A percentile compares a stretch with the other conserved stretches of the same genome.
These are phyloP conservation scores for Carex parvula DNA, from an alignment of 176 grass and related monocot species.

Conservation along the genomic window DNA sequence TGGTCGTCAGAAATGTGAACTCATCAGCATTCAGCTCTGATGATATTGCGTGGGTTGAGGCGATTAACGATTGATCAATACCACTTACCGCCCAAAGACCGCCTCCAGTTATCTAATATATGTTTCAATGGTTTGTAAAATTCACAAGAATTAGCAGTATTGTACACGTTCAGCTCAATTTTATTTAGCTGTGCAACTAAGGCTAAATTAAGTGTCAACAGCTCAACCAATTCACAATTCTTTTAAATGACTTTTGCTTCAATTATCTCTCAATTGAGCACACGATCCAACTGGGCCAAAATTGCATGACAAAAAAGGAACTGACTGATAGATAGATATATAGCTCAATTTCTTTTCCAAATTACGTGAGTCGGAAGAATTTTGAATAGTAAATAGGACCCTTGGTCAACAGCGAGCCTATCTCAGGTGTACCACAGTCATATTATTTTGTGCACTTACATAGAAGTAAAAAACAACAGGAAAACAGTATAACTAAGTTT, in stretches of 20 bases:
- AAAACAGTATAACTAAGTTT: background rate
- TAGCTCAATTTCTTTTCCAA: background rate
- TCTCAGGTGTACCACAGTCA: background rate
- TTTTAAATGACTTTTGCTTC: background rate
- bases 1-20: conserved; percentile 70
- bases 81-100: conserved; percentile 67
- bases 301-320: background rate
- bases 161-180: background rate
- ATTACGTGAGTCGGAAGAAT: background rate
- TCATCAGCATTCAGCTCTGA: conserved; percentile 63
- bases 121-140: background rate
- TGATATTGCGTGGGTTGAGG: conserved; percentile 12
- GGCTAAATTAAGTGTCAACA: background rate
- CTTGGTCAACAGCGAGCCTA: background rate
- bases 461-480: background rate
- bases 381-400: background rate
- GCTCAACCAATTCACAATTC: background rate
- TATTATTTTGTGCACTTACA: background rate
- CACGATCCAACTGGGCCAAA: background rate
- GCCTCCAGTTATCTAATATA: conserved; percentile 63
- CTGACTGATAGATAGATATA: background rate
- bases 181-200: background rate
- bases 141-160: background rate
- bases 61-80: conserved; percentile 17
- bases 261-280: background rate